phyloP scores from a whole-genome alignment of 2,329 filamentous ascomycete genomes.

The Penicillium hordei region DNA sequence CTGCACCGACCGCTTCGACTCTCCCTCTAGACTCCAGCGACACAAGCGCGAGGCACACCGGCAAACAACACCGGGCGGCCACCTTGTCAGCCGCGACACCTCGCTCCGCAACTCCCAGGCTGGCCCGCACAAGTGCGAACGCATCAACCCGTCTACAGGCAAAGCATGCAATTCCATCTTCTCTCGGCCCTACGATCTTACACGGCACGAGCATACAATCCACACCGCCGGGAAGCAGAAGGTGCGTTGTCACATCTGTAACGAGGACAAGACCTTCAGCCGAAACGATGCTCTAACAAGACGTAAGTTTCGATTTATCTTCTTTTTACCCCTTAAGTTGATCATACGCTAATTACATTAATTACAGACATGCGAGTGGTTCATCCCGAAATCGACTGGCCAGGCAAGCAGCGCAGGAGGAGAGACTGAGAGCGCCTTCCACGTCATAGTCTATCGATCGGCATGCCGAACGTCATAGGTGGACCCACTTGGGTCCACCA shows the following conservation, averaged over 20 bases:
- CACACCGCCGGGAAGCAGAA: conserved; percentile 94
- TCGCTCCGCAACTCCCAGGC: conserved; percentile 77
- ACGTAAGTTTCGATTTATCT: conserved; percentile 4
- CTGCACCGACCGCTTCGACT: conserved; percentile 84
- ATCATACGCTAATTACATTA: conserved; percentile 11
- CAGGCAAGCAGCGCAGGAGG: conserved; percentile 59
- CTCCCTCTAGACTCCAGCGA: conserved; percentile 81
- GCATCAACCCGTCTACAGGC: conserved; percentile 90
- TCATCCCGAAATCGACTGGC: conserved; percentile 81
- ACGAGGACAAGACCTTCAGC: conserved; percentile 95
- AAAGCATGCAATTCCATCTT: conserved; percentile 95
- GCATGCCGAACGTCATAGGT: conserved; percentile 21
- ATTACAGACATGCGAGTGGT: conserved; percentile 76
- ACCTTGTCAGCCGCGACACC: conserved; percentile 41
- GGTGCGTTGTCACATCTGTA: conserved; percentile 87
- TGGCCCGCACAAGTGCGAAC: conserved; percentile 87
- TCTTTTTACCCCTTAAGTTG: background rate
- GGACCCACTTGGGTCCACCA: conserved; percentile 2
- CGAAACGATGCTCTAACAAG: conserved; percentile 85
- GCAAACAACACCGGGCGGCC: conserved; percentile 60
- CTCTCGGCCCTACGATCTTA: conserved; percentile 93
- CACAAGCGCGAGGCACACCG: conserved; percentile 94
- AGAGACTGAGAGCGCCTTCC: conserved; percentile 31
- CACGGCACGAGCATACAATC: conserved; percentile 94
- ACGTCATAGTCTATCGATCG: conserved; percentile 18